A percentile compares a stretch with the other conserved stretches of the same genome.
These are phyloP conservation scores for Nitzschia palea DNA, from an alignment of 108 stramenopile genomes.

Conservation along the genomic window DNA sequence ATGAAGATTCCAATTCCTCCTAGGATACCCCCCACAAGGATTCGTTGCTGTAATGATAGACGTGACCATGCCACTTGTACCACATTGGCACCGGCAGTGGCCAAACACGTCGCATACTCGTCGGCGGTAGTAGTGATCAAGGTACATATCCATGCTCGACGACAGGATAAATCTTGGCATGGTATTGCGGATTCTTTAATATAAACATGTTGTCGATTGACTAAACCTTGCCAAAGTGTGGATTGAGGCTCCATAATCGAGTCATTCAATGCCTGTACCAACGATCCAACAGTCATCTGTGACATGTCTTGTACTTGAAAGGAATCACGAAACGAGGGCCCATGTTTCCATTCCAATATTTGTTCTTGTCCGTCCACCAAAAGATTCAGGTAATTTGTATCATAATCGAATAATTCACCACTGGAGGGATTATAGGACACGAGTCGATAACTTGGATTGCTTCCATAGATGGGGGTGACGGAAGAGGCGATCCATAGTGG, in stretches of 20 bases:
- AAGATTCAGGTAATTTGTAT: constrained; percentile 32
- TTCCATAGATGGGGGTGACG: constrained; percentile 64
- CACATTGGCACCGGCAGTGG: not conserved
- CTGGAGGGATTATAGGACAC: constrained; percentile 36
- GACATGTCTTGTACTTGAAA: constrained; percentile 8
- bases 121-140: constrained; percentile 5
- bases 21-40: not conserved
- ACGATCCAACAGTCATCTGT: not conserved
- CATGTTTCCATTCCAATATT: not conserved
- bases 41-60: not conserved
- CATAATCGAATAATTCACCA: constrained; percentile 27
- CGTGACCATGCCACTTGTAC: not conserved
- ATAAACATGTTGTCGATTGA: constrained; percentile 11
- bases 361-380: not conserved
- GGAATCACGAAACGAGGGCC: constrained; percentile 10
- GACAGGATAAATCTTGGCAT: constrained; percentile 8
- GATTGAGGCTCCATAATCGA: not conserved
- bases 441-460: constrained; percentile 65
- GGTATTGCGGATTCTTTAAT: not conserved
- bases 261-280: constrained; percentile 5
- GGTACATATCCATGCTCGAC: constrained; percentile 21
- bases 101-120: constrained; percentile 8
- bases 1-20: not conserved
- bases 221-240: not conserved
- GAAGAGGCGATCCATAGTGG: constrained; percentile 56